Base-by-base conservation (phyloP, 495 filamentous ascomycete species). In the Xylaria nigripes region DNA sequence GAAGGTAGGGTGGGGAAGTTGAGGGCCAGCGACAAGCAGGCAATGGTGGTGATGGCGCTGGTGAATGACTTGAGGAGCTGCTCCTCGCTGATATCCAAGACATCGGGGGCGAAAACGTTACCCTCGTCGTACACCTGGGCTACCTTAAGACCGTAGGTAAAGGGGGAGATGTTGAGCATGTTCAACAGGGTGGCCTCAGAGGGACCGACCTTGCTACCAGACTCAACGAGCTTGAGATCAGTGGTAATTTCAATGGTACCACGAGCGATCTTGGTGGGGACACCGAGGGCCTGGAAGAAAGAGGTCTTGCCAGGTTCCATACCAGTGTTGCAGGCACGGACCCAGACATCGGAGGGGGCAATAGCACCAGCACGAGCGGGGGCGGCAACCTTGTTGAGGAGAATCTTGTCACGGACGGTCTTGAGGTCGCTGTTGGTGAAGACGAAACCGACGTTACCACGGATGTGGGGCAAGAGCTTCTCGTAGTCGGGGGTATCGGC, bases 281-380 rank as follows among this genome's bases (percentile, higher is more conserved):
- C 89, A 87, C 93, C 93, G 72, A 99, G 94, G 69, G 93, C 93
- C 83, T 99, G 93, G 90, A 99, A 99, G 90, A 99, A 99, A 64
- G 93, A 96, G 64, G 93, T 99, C 86, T 99, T 99, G 76, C 93
- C 93, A 70, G 93, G 93, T 75, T 99, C 93, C 93, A 99, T 99
- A 80, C 93, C 93, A 60, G 94, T 99, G 83, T 95, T 98, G 76
- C 93, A 92, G 58, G 89, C 93, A 48, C 93, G 93, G 56, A 98
- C 75, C 78, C 78, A 97, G 61, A 85, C 92, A 70, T 99, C 93
- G 68, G 61, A 75, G 60, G 93, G 93, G 60, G 93, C 94, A 60
- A 97, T 67, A 59, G 94, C 93, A 84, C 93, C 93, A 64, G 93
- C 91, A 85, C 93, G 86, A 57, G 93, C 93, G 56, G 93, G 93